Percentiles rank a stretch among this genome's conserved stretches.
Evolutionary conservation across 371 early-diverging fungal species (phyloP).

Genomic region (Mucor racemosus): DNA sequence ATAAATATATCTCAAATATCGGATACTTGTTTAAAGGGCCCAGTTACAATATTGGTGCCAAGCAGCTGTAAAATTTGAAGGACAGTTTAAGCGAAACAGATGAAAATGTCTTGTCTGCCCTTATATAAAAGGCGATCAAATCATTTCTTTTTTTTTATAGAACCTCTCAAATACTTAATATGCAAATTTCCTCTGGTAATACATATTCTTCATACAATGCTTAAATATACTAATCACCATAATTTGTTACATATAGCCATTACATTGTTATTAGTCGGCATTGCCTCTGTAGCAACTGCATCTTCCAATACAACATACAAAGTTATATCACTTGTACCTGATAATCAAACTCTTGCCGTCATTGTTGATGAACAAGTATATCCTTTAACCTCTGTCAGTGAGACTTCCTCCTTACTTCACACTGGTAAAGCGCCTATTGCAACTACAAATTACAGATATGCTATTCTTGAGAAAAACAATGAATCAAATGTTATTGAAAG

Average conservation of each 20-base stretch:
- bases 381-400: conserved; percentile 11
- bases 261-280: not conserved
- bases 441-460: conserved; percentile 14
- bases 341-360: conserved; percentile 18
- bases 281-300: not conserved
- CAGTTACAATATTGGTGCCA: no score
- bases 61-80: no score
- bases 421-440: conserved; percentile 21
- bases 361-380: conserved; percentile 16
- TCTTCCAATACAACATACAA: conserved; percentile 20
- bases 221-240: no score
- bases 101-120: no score
- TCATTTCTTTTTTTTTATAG: no score
- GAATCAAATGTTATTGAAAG: conserved; percentile 8
- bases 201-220: no score
- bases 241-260: not conserved
- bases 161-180: no score
- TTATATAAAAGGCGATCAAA: no score
- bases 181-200: no score
- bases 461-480: conserved; percentile 1
- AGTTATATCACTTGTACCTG: conserved; percentile 11
- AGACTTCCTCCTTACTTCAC: conserved; percentile 8
- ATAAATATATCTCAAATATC: no score
- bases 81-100: no score
- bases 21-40: no score